Percentiles rank a stretch among this genome's conserved stretches.
Conservation (phyloP, 805 yeast species). For the Lachancea quebecensis region DNA sequence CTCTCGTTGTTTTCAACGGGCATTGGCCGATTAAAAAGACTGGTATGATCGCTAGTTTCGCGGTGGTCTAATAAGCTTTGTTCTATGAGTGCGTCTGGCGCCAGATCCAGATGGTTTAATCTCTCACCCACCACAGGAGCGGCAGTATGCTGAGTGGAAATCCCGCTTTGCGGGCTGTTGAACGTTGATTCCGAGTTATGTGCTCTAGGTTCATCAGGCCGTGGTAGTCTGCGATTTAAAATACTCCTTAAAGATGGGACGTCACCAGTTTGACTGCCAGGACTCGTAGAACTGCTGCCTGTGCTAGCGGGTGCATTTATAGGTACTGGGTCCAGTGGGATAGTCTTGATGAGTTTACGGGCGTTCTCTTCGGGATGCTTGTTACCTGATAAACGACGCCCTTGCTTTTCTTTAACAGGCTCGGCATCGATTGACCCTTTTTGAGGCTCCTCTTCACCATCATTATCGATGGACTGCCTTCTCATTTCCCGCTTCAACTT, state of each 20-base stretch:
- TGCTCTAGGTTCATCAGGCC: neutral
- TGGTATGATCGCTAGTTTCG: neutral
- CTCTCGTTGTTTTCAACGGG: neutral
- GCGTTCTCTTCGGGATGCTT: constrained; percentile 66
- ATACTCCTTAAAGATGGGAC: constrained; percentile 16
- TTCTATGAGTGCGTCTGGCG: constrained; percentile 2
- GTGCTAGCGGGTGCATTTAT: constrained; percentile 35
- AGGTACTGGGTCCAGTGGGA: constrained; percentile 80
- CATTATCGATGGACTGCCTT: constrained; percentile 22
- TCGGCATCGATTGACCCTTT: constrained; percentile 16
- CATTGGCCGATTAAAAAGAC: neutral
- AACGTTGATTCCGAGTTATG: too few relatives aligned
- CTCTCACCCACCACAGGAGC: too few relatives aligned
- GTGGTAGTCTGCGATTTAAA: constrained; percentile 7
- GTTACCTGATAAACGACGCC: constrained; percentile 46
- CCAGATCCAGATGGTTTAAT: neutral
- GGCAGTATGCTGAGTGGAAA: neutral
- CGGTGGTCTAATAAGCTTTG: neutral
- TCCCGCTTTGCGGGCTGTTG: neutral
- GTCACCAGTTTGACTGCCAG: constrained; percentile 15
- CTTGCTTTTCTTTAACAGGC: constrained; percentile 27
- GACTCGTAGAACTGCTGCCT: constrained; percentile 15
- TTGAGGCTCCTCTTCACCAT: constrained; percentile 33
- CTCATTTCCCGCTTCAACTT: constrained; percentile 40
- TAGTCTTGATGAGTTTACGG: constrained; percentile 64